Base-by-base conservation (phyloP, 2,329 filamentous ascomycete genomes). In the Fusarium nisikadoi region DNA sequence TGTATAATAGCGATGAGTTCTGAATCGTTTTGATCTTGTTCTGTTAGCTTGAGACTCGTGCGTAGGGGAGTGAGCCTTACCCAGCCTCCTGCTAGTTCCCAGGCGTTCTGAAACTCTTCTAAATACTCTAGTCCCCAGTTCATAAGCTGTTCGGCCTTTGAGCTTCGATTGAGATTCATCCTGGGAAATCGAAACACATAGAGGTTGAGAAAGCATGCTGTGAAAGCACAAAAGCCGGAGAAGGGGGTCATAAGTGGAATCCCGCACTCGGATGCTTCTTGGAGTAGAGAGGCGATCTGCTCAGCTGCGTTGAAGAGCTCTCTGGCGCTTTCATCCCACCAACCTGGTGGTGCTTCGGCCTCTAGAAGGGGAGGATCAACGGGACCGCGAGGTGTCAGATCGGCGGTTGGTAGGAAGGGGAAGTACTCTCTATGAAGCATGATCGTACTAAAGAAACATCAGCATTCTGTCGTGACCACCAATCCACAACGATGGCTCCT, bases 141-240 rank as follows among this genome's bases (percentile, higher is more conserved):
- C 72, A 76, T 76, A 3, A 76, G 3, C 9, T 76, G 57, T 3
- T 75, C 73, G 0, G 74, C 72, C 4, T 38, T 64, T 0, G 55
- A 58, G 4, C 74, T 76, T 19, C 74, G 65, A 2, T 56, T 56
- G 1, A 76, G 45, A 12, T 84, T 85, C 80, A 85, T 85, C 4
- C 76, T 75, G 0, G 84, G 84, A 31, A 84, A 86, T 8, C 74
- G 58, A 7, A 76, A 77, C 5, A 82, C 77, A 62, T 85, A 85
- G 1, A 83, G 67, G 31, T 84, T 84, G 53, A 84, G 78, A 8
- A 82, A 83, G 3, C 81, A 82, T 0, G 84, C 83, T 0, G 83
- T 84, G 41, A 86, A 85, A 4, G 81, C 81, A 58, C 83, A 85
- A n/a, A 85, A 84, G 0, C 83, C 84, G 0, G 82, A 79, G 59